Conservation (phyloP, 2,329 filamentous ascomycete genomes). For the Talaromyces verruculosus region DNA sequence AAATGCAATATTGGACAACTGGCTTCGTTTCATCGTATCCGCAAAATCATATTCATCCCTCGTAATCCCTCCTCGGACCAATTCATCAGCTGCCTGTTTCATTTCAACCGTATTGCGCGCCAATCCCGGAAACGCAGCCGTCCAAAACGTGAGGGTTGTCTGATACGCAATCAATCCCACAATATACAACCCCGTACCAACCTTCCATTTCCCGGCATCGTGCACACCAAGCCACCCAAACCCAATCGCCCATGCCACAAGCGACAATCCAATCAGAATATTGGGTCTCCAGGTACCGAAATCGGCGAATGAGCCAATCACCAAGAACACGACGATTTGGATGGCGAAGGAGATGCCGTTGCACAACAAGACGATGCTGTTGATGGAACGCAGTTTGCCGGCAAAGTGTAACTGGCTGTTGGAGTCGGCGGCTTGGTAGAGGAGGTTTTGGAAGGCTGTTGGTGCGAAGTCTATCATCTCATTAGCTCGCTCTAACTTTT, state of each 20-base stretch:
- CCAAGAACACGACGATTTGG: constrained; percentile 56
- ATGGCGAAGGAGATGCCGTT: constrained; percentile 69
- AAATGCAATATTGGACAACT: constrained; percentile 64
- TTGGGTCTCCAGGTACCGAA: constrained; percentile 65
- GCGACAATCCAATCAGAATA: constrained; percentile 61
- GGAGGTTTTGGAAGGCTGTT: constrained; percentile 64
- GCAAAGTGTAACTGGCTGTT: constrained; percentile 56
- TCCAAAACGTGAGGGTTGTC: constrained; percentile 68
- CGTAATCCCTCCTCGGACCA: constrained; percentile 53
- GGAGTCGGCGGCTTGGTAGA: constrained; percentile 60
- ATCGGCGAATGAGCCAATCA: constrained; percentile 55
- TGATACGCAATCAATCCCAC: constrained; percentile 67
- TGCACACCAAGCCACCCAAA: constrained; percentile 69
- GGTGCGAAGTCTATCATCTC: constrained; percentile 56
- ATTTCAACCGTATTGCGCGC: constrained; percentile 56
- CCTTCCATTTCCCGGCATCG: constrained; percentile 58
- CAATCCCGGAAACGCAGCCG: constrained; percentile 61
- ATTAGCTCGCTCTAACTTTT: not conserved
- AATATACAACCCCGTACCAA: constrained; percentile 63
- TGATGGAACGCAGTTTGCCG: constrained; percentile 59
- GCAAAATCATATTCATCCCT: constrained; percentile 61
- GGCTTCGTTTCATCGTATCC: constrained; percentile 64
- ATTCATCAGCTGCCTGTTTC: constrained; percentile 52
- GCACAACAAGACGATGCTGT: constrained; percentile 63
- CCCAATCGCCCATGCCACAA: constrained; percentile 62